These are phyloP conservation scores for Pleurotus giganteus DNA, from an alignment of 768 basidiomycete genomes.

Conservation along the genomic window DNA sequence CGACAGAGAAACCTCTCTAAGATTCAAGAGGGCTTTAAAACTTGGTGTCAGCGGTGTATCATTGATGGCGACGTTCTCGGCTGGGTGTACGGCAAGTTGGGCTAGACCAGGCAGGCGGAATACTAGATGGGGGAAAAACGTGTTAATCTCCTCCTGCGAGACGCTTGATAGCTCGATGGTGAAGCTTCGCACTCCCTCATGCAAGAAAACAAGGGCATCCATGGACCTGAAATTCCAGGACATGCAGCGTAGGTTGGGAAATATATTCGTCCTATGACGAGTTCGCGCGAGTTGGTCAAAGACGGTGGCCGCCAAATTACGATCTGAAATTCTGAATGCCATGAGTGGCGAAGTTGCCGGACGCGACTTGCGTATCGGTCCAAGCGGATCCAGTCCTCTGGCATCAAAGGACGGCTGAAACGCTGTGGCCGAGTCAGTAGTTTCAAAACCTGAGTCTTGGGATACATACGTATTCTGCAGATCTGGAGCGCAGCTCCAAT, in stretches of 20 bases:
- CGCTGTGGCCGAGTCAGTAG: slow-evolving; percentile 23
- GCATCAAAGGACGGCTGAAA: slow-evolving; percentile 38
- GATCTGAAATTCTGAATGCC: slow-evolving; percentile 1
- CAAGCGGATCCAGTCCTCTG: slow-evolving; percentile 56
- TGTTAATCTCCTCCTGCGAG: too few relatives aligned
- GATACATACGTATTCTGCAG: slow-evolving; percentile 26
- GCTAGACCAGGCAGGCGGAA: too few relatives aligned
- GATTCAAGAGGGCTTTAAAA: too few relatives aligned
- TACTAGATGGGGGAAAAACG: too few relatives aligned
- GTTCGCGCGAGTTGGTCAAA: slow-evolving; percentile 60
- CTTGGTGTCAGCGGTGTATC: too few relatives aligned
- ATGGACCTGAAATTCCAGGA: slow-evolving; percentile 33
- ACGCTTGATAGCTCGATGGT: too few relatives aligned
- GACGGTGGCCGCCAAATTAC: slow-evolving; percentile 28
- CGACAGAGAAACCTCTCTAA: too few relatives aligned
- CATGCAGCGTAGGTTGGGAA: slow-evolving; percentile 53
- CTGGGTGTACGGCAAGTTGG: too few relatives aligned
- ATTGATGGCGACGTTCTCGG: too few relatives aligned
- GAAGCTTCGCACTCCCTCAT: too few relatives aligned
- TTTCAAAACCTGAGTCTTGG: not conserved
- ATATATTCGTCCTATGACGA: slow-evolving; percentile 46
- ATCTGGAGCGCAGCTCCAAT: slow-evolving; percentile 21
- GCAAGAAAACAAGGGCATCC: not conserved
- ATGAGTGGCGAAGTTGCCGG: slow-evolving; percentile 30
- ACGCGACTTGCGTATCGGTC: slow-evolving; percentile 52